Base-by-base conservation (phyloP, 768 basidiomycete genomes). In the Rhodocollybia butyracea region DNA sequence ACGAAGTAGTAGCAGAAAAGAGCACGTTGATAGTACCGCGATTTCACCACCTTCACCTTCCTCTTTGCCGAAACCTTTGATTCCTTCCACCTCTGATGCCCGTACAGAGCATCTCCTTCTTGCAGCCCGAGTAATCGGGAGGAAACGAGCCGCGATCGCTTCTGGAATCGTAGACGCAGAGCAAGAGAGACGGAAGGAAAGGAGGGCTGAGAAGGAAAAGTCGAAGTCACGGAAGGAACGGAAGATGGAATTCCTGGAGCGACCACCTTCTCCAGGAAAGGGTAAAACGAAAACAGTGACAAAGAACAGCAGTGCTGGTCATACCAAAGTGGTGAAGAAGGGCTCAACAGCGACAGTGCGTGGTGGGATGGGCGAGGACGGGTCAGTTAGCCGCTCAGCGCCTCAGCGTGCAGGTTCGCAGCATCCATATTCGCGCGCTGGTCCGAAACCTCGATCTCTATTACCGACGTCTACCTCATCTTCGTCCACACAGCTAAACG, bases 41-140 rank as follows among this genome's bases (percentile, higher is more conserved):
- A 30, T 42, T 24, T 30, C n/a, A 6, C 34, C 24, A 0, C 57
- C 66, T 52, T 48, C 55, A 22, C 61, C 24, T 19, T 24, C 34
- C 56, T 43, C 38, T 34, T 13, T 11, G 21, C 36, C 56, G 12
- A 59, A 55, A 32, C 38, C 52, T 24, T 60, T 64, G 39, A 64
- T 63, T 32, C 65, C 79, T 38, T 56, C 79, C 41, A 66, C 76
- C 58, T 71, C 85, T 2, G 89, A 91, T 58, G 89, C 89, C 3
- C 79, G 85, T 43, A 75, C 78, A 0, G 89, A 91, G 61, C 88
- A 88, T 61, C 70, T 90, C 11, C 73, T 91, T 1, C 71, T 88
- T 12, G 89, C 89, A 3, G 84, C 87, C 8, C 80, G 86, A n/a
- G 83, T 73, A 51, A 75, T 89, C 3, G 88, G 88, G 3, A 78